Evolutionary conservation across 345 rosid genomes (phyloP).

Genomic region (Heritiera fomes): DNA sequence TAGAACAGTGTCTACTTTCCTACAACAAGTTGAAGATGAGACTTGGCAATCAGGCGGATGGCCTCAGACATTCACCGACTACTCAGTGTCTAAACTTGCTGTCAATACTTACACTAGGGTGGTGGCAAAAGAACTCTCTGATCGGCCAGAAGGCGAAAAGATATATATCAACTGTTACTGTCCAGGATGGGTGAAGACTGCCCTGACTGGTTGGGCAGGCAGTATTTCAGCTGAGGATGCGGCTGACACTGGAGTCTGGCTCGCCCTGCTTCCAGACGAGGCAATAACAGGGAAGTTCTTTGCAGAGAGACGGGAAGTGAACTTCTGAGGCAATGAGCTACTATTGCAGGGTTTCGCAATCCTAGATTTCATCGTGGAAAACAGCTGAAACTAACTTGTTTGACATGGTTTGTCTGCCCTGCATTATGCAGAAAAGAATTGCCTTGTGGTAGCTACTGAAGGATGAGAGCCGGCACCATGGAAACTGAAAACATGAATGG

Average conservation of each 20-base stretch:
- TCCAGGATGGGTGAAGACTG: slow-evolving; percentile 99
- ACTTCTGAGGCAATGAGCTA: slow-evolving; percentile 38
- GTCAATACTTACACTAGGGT: slow-evolving; percentile 77
- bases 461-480: not conserved
- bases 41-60: slow-evolving; percentile 85
- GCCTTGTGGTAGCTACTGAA: not conserved
- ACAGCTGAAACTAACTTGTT: not conserved
- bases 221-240: slow-evolving; percentile 72
- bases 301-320: slow-evolving; percentile 88
- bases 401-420: not conserved
- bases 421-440: not conserved
- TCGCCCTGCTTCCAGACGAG: slow-evolving; percentile 76
- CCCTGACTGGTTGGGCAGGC: slow-evolving; percentile 97
- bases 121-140: slow-evolving; percentile 54
- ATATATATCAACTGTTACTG: slow-evolving; percentile 84
- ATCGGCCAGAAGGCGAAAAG: slow-evolving; percentile 75
- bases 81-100: slow-evolving; percentile 85
- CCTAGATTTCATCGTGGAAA: not conserved
- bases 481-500: not conserved
- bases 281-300: slow-evolving; percentile 81
- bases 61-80: slow-evolving; percentile 84
- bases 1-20: slow-evolving; percentile 53
- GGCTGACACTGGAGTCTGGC: slow-evolving; percentile 97
- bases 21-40: slow-evolving; percentile 74
- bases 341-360: not conserved